phyloP scores from a whole-genome alignment of 108 stramenopile genomes.

The Fragilariopsis cylindrus region DNA sequence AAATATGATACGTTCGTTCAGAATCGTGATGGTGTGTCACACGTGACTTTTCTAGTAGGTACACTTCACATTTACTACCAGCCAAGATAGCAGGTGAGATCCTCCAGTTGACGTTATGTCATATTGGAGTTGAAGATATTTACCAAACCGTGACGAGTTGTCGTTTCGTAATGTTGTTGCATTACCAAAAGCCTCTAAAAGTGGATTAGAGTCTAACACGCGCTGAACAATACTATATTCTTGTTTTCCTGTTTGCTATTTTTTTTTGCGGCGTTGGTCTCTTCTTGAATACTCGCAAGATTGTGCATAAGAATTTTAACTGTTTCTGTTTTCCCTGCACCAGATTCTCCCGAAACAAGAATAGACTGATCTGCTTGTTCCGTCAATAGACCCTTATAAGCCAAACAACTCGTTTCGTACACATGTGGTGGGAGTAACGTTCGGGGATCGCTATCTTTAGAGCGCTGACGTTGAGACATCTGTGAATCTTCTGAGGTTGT shows the following conservation, averaged over 20 bases:
- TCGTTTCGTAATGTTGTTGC: slow-evolving; percentile 90
- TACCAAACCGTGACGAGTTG: slow-evolving; percentile 88
- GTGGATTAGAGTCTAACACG: slow-evolving; percentile 91
- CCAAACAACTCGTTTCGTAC: slow-evolving; percentile 80
- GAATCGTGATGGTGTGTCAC: slow-evolving; percentile 91
- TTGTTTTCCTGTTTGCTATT: slow-evolving; percentile 13
- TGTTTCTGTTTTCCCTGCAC: slow-evolving; percentile 94
- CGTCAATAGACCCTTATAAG: slow-evolving; percentile 70
- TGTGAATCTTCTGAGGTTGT: background rate
- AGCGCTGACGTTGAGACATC: slow-evolving; percentile 5
- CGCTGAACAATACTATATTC: slow-evolving; percentile 64
- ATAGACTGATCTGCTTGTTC: slow-evolving; percentile 77
- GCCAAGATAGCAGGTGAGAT: slow-evolving; percentile 46
- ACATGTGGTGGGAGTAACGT: slow-evolving; percentile 72
- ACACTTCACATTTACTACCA: slow-evolving; percentile 81
- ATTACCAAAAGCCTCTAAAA: slow-evolving; percentile 93
- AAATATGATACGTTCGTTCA: slow-evolving; percentile 98
- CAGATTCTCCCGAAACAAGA: slow-evolving; percentile 86
- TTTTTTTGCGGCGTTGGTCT: slow-evolving; percentile 13
- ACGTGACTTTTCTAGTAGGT: slow-evolving; percentile 96
- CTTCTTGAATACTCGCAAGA: slow-evolving; percentile 71
- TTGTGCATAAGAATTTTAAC: slow-evolving; percentile 91
- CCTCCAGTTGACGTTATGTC: slow-evolving; percentile 46
- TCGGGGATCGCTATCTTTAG: slow-evolving; percentile 48
- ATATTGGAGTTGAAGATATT: slow-evolving; percentile 87